Evolutionary conservation across 2,329 filamentous ascomycete genomes (phyloP), one percentile per base, ranked within the genome.

Genomic region (Aspergillus thermomutatus): DNA sequence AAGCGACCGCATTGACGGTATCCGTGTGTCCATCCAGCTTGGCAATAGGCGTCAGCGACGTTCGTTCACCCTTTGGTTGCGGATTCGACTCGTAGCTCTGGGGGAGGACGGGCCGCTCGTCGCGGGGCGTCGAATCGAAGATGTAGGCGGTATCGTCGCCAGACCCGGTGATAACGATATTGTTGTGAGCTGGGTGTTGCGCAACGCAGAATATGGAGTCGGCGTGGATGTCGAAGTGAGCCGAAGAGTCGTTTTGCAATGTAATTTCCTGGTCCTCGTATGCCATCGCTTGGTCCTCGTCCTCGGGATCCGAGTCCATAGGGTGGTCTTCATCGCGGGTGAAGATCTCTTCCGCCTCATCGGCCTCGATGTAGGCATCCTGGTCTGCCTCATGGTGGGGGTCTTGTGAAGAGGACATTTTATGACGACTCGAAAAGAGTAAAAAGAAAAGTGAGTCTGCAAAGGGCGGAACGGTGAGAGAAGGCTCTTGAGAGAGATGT

Each of bases 151-250:
- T 87, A 58, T 96, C 94, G 67, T 90, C 88, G 37, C 87, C 88
- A 62, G 92, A 94, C 59, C 94, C 94, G 0, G 94, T 96, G 3
- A 92, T 89, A 58, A 97, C 81, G 58, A 97, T 86, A 21, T 87
- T 82, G 5, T 88, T 85, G 69, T 89, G 82, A 6, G 86, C 79
- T 3, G 94, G 94, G 73, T 99, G 94, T 72, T 96, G 91, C 19
- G 93, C 91, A 72, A 99, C 94, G 76, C 90, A 87, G 80, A 97
- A 99, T 69, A 99, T 89, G 59, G 89, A 92, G 82, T 97, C 92
- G 66, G 87, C 89, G 79, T 97, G 91, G 37, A 78, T 76, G 79
- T 97, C 94, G 70, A 97, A 97, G 80, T 96, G 93, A 58, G 91
- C 93, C 64, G 88, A 82, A 63, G 91, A 95, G 81, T 99, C 93